Conservation (phyloP, 1,284 basidiomycete species). For the Ustilago tritici region DNA sequence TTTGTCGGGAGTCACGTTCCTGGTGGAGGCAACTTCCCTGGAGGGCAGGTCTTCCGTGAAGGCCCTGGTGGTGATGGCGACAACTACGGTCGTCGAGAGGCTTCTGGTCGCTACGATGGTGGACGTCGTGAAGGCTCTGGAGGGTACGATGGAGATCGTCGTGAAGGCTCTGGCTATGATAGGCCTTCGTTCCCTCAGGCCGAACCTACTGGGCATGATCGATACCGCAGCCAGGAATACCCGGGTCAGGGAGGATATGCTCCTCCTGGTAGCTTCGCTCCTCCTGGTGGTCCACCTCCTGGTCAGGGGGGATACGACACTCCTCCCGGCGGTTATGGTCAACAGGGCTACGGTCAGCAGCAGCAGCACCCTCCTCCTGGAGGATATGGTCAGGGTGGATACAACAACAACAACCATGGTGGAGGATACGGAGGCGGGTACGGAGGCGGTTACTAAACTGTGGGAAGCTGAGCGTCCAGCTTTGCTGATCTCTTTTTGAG, state of each 20-base stretch:
- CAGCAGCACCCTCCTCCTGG: constrained; percentile 27
- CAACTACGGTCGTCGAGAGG: constrained; percentile 3
- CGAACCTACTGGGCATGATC: constrained; percentile 35
- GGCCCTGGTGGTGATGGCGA: constrained; percentile 15
- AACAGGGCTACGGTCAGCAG: constrained; percentile 24
- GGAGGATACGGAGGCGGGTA: constrained; percentile 44
- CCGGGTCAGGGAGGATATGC: constrained; percentile 20
- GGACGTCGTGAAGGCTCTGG: constrained; percentile 11
- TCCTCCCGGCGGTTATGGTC: constrained; percentile 16
- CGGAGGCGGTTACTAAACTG: constrained; percentile 25
- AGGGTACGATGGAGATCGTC: constrained; percentile 15
- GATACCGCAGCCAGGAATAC: constrained; percentile 19
- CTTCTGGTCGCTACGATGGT: constrained; percentile 8
- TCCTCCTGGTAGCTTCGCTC: constrained; percentile 21
- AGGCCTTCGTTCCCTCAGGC: constrained; percentile 45
- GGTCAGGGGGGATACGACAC: constrained; percentile 29
- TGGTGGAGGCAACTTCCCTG: constrained; percentile 18
- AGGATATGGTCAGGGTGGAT: constrained; percentile 25
- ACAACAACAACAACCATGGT: constrained; percentile 14
- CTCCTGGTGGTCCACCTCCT: constrained; percentile 26
- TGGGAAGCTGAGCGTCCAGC: not conserved
- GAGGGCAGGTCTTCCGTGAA: constrained; percentile 36
- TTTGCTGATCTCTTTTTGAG: not conserved
- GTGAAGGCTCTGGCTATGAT: constrained; percentile 1
- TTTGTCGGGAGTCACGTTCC: constrained; percentile 42